Conservation (phyloP, 176 grass and related monocot species). For the Carex parvula region DNA sequence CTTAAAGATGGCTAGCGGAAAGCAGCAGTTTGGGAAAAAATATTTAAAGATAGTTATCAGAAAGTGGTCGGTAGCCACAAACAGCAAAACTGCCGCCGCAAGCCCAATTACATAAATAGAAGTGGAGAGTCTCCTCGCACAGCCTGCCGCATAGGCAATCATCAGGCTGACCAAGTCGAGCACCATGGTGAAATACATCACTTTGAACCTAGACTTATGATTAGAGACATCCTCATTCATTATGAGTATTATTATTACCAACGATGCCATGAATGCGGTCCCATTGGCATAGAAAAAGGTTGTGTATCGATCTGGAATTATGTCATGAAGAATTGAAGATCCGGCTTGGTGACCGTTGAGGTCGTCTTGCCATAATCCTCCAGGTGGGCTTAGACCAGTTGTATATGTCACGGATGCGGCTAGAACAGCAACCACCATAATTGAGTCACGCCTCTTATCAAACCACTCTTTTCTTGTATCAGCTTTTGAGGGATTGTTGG, state of each 20-base stretch:
- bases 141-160: slow-evolving; percentile 43
- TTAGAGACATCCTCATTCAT: slow-evolving; percentile 26
- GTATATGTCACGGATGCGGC: slow-evolving; percentile 40
- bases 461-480: too few species aligned
- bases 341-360: neutral
- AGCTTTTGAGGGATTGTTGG: too few species aligned
- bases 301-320: slow-evolving; percentile 8
- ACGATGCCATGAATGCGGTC: slow-evolving; percentile 30
- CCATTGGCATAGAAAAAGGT: slow-evolving; percentile 41
- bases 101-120: slow-evolving; percentile 38
- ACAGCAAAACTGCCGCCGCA: slow-evolving; percentile 28
- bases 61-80: neutral
- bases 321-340: slow-evolving; percentile 30
- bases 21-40: too few species aligned
- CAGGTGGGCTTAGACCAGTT: slow-evolving; percentile 34
- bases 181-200: slow-evolving; percentile 41
- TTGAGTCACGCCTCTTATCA: neutral
- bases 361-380: slow-evolving; percentile 33
- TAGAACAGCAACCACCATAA: slow-evolving; percentile 39
- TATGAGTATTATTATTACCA: slow-evolving; percentile 31
- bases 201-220: neutral
- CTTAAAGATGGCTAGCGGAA: too few species aligned
- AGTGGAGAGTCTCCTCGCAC: slow-evolving; percentile 32
- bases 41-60: too few species aligned
- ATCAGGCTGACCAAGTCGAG: slow-evolving; percentile 48